phyloP scores from a whole-genome alignment of 495 filamentous ascomycete species.

The Xylaria acuta region DNA sequence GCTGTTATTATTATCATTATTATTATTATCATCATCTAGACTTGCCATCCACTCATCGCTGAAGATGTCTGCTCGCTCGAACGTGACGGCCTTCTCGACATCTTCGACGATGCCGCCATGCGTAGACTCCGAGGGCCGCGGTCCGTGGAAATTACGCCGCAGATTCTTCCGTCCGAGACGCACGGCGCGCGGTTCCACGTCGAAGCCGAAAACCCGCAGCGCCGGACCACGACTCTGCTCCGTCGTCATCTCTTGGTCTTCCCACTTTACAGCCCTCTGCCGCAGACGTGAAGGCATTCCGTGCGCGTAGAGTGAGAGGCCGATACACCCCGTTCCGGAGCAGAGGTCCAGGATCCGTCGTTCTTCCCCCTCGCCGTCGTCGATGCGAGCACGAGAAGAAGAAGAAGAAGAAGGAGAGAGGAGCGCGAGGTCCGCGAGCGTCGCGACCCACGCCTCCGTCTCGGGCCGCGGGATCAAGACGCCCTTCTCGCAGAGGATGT shows the following conservation, averaged over 20 bases:
- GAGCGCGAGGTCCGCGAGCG: slow-evolving; percentile 59
- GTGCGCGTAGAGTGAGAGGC: slow-evolving; percentile 70
- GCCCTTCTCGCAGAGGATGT: slow-evolving; percentile 74
- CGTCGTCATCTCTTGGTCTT: neutral
- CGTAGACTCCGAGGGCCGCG: neutral
- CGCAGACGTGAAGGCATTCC: neutral
- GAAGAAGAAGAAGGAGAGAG: neutral
- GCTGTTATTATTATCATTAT: too few relatives aligned
- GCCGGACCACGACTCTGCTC: slow-evolving; percentile 17
- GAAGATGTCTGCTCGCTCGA: slow-evolving; percentile 64
- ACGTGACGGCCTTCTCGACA: slow-evolving; percentile 44
- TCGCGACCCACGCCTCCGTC: slow-evolving; percentile 71
- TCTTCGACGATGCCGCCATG: neutral
- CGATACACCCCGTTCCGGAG: slow-evolving; percentile 89
- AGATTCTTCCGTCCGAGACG: slow-evolving; percentile 67
- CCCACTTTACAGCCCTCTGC: neutral
- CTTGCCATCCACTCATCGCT: slow-evolving; percentile 29
- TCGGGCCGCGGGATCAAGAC: slow-evolving; percentile 88
- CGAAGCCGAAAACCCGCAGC: slow-evolving; percentile 55
- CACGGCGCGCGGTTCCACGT: slow-evolving; percentile 68
- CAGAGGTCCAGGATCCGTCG: slow-evolving; percentile 83
- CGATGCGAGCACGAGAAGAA: neutral
- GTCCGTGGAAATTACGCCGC: slow-evolving; percentile 51
- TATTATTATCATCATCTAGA: too few relatives aligned
- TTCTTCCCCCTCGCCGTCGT: neutral